Evolutionary conservation across 306 rosid species (phyloP).

Genomic region (Sindora glabra): DNA sequence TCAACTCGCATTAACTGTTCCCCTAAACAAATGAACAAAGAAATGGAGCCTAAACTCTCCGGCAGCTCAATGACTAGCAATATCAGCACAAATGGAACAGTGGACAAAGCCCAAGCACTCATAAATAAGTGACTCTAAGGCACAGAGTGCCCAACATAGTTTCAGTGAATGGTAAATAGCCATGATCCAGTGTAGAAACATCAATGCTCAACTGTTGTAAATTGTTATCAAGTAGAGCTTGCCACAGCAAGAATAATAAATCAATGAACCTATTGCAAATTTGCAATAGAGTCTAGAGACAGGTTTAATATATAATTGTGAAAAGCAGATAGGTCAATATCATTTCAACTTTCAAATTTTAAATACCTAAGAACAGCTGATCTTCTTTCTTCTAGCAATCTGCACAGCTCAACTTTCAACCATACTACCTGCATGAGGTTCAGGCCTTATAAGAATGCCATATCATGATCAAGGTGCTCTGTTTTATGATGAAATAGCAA

Average conservation of each 20-base stretch:
- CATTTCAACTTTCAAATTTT: too few species aligned
- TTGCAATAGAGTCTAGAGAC: background rate
- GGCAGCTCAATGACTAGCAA: too few species aligned
- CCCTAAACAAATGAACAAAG: background rate
- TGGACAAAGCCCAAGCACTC: too few species aligned
- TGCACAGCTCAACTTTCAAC: slow-evolving; percentile 86
- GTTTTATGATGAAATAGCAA: background rate
- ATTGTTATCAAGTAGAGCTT: background rate
- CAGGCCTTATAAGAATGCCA: slow-evolving; percentile 15
- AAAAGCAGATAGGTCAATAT: background rate
- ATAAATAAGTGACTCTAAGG: background rate
- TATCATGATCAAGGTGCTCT: background rate
- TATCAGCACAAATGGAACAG: too few species aligned
- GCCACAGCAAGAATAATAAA: background rate
- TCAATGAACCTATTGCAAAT: background rate
- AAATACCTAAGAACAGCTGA: slow-evolving; percentile 80
- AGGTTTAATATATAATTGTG: background rate
- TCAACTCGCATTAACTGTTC: background rate
- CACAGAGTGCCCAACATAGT: background rate
- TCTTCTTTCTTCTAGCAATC: slow-evolving; percentile 82
- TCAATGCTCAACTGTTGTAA: background rate
- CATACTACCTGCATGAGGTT: slow-evolving; percentile 66
- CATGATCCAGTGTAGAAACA: background rate
- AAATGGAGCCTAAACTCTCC: too few species aligned
- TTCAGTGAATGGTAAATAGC: background rate